Evolutionary conservation across 805 yeast genomes (phyloP).

Genomic region (Myxozyma nipponensis): DNA sequence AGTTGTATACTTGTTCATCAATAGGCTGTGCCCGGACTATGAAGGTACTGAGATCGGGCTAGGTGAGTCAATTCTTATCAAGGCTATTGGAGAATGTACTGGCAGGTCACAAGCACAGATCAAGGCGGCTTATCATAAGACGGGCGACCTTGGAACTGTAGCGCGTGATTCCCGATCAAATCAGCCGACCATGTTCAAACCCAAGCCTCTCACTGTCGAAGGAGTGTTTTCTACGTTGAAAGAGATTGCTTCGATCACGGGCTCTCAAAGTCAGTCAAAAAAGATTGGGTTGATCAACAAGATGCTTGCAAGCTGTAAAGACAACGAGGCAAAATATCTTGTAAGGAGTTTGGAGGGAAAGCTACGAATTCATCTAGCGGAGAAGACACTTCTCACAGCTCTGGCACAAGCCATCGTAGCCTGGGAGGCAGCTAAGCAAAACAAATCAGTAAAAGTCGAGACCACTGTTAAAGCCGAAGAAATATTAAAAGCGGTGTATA

Average conservation of each 20-base stretch:
- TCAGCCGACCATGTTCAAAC: slow-evolving; percentile 92
- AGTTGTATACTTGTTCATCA: slow-evolving; percentile 80
- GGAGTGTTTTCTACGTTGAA: slow-evolving; percentile 70
- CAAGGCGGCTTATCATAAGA: slow-evolving; percentile 66
- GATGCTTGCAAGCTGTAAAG: slow-evolving; percentile 80
- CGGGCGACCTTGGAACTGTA: slow-evolving; percentile 87
- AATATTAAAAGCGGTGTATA: slow-evolving; percentile 70
- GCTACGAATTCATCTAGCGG: slow-evolving; percentile 88
- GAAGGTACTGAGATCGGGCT: slow-evolving; percentile 91
- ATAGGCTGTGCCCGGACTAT: slow-evolving; percentile 71
- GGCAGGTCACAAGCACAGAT: slow-evolving; percentile 73
- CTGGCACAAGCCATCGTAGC: slow-evolving; percentile 76
- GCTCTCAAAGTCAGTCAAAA: slow-evolving; percentile 73
- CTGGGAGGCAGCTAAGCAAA: slow-evolving; percentile 47
- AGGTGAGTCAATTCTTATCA: slow-evolving; percentile 84
- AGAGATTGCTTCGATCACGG: slow-evolving; percentile 72
- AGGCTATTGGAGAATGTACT: slow-evolving; percentile 84
- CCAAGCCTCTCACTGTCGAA: slow-evolving; percentile 69
- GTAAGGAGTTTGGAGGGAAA: slow-evolving; percentile 91
- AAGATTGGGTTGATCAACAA: slow-evolving; percentile 77
- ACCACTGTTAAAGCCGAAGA: slow-evolving; percentile 65
- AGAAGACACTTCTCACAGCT: slow-evolving; percentile 80
- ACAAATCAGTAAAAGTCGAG: slow-evolving; percentile 41
- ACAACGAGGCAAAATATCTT: slow-evolving; percentile 83
- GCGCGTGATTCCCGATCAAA: slow-evolving; percentile 78